Evolutionary conservation across 495 filamentous ascomycete genomes (phyloP).

Genomic region (Cryomyces antarcticus): DNA sequence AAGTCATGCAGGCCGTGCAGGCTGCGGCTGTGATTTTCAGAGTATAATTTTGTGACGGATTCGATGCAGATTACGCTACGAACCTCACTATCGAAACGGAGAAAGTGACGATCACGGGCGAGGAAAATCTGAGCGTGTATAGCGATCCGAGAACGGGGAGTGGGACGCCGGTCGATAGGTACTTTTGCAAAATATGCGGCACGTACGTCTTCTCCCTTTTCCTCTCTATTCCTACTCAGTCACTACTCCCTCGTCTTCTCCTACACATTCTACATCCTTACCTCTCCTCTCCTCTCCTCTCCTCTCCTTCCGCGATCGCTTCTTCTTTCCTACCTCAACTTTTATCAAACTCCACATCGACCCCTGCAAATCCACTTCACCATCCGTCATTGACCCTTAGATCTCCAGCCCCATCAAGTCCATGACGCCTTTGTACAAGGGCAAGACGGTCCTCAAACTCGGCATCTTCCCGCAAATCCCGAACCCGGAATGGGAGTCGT

Average conservation of each 20-base stretch:
- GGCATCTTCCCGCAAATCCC: constrained; percentile 25
- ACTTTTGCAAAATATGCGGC: constrained; percentile 22
- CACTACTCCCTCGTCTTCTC: too few species aligned
- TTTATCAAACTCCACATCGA: neutral
- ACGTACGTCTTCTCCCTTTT: constrained; percentile 12
- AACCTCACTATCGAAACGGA: constrained; percentile 22
- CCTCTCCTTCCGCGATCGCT: neutral
- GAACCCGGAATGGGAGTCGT: constrained; percentile 20
- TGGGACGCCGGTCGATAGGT: constrained; percentile 19
- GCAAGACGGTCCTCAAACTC: constrained; percentile 22
- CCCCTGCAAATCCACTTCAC: neutral
- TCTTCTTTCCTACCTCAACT: neutral
- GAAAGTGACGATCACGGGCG: constrained; percentile 20
- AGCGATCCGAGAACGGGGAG: constrained; percentile 18
- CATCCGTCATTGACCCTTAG: neutral
- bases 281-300: too few species aligned
- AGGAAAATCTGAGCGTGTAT: constrained; percentile 16
- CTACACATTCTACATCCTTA: too few species aligned
- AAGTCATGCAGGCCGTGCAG: too few species aligned
- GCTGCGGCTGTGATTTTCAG: too few species aligned
- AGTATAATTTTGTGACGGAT: too few species aligned
- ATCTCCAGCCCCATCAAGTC: constrained; percentile 19
- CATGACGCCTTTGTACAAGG: constrained; percentile 10
- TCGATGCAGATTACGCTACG: constrained; percentile 5
- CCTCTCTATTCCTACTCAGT: neutral